Conservation (phyloP, 805 yeast species). For the Priceomyces melissophilus region DNA sequence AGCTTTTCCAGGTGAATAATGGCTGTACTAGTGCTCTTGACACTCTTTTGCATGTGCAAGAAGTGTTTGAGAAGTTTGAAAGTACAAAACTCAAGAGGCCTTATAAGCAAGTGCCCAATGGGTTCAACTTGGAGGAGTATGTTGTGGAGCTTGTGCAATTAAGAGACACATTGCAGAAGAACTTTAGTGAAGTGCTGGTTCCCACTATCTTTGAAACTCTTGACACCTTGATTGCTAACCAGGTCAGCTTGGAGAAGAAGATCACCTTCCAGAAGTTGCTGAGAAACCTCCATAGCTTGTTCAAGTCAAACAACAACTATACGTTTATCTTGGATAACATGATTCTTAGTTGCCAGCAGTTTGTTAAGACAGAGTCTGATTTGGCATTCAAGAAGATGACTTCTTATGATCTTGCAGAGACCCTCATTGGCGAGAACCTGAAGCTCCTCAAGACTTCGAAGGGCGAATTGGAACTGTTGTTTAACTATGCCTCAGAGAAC, state of each 20-base stretch:
- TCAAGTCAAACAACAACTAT: constrained; percentile 29
- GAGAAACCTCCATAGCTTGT: constrained; percentile 28
- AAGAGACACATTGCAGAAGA: constrained; percentile 13
- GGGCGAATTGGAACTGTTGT: constrained; percentile 6
- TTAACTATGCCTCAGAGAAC: constrained; percentile 1
- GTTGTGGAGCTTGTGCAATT: constrained; percentile 25
- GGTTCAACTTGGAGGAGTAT: constrained; percentile 31
- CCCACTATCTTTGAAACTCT: constrained; percentile 14
- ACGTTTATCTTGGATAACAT: constrained; percentile 36
- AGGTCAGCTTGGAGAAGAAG: constrained; percentile 16
- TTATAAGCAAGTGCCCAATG: constrained; percentile 32
- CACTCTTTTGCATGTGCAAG: constrained; percentile 48
- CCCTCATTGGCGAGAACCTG: constrained; percentile 14
- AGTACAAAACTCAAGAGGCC: constrained; percentile 8
- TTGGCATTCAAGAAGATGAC: constrained; percentile 9
- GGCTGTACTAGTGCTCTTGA: constrained; percentile 60
- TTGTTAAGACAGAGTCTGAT: constrained; percentile 20
- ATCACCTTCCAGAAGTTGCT: constrained; percentile 23
- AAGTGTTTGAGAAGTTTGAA: constrained; percentile 44
- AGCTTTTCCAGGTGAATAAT: constrained; percentile 45
- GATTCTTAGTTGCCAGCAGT: constrained; percentile 24
- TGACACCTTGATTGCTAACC: constrained; percentile 12
- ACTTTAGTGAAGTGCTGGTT: constrained; percentile 14
- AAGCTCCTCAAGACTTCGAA: constrained; percentile 9
- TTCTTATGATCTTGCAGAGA: constrained; percentile 2